Percentiles rank a stretch among this genome's conserved stretches.
phyloP scores from a whole-genome alignment of 371 early-diverging fungal genomes.

The Umbelopsis sp. region DNA sequence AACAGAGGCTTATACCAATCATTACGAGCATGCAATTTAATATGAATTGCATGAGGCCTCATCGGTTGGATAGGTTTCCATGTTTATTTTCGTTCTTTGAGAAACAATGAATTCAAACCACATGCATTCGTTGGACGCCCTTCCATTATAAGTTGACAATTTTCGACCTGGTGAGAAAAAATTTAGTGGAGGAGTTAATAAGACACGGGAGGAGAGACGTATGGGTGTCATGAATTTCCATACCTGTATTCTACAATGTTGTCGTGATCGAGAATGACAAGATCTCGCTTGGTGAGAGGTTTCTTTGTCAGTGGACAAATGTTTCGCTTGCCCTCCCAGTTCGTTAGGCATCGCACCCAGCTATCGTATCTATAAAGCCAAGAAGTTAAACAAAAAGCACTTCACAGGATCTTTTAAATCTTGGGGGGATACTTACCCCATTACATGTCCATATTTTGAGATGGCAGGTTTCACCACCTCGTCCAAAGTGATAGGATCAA shows the following conservation, averaged over 20 bases:
- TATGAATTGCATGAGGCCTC: neutral
- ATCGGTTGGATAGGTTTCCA: too few relatives aligned
- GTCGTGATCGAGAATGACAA: constrained; percentile 80
- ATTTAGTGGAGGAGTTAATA: neutral
- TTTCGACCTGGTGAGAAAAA: constrained; percentile 32
- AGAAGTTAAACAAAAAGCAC: neutral
- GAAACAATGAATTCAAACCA: too few relatives aligned
- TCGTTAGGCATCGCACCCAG: constrained; percentile 83
- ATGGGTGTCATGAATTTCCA: neutral
- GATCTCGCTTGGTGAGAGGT: constrained; percentile 81
- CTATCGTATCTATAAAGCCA: constrained; percentile 58
- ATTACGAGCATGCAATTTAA: too few relatives aligned
- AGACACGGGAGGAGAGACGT: too few relatives aligned
- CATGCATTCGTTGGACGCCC: too few relatives aligned
- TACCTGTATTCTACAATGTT: constrained; percentile 82
- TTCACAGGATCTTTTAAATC: too few relatives aligned
- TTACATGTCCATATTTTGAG: constrained; percentile 91
- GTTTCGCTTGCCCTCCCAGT: constrained; percentile 70
- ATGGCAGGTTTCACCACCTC: constrained; percentile 86
- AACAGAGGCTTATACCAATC: too few relatives aligned
- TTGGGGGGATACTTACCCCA: constrained; percentile 50
- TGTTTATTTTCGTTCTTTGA: too few relatives aligned
- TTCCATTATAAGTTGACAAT: constrained; percentile 45
- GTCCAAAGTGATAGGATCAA: constrained; percentile 89
- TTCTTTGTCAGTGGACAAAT: constrained; percentile 89